Conservation (phyloP, 1,139 yeast genomes). For the Taphrina sp. region DNA sequence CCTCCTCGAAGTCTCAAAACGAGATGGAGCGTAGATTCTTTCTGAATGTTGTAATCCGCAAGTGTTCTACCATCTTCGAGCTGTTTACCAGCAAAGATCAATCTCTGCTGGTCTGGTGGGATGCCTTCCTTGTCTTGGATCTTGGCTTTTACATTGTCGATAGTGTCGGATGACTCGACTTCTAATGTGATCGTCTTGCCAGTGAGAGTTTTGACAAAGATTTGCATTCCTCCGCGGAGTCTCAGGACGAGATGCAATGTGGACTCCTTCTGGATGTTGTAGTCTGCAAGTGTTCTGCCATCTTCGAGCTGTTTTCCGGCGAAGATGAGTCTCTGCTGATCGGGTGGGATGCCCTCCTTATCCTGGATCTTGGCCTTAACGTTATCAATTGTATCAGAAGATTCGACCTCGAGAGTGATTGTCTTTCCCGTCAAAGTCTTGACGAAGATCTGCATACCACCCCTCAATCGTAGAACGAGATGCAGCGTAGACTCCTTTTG, state of each 20-base stretch:
- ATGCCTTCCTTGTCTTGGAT: slow-evolving; percentile 97
- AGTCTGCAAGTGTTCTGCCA: slow-evolving; percentile 94
- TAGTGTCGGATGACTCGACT: slow-evolving; percentile 91
- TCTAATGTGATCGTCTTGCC: slow-evolving; percentile 91
- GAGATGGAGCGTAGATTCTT: slow-evolving; percentile 97
- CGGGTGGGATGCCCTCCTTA: slow-evolving; percentile 94
- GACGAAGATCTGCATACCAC: slow-evolving; percentile 78
- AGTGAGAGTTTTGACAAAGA: slow-evolving; percentile 82
- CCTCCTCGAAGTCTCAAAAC: slow-evolving; percentile 68
- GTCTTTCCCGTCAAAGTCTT: slow-evolving; percentile 99
- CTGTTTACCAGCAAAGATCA: slow-evolving; percentile 99
- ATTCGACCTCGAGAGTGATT: slow-evolving; percentile 90
- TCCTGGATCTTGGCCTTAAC: slow-evolving; percentile 91
- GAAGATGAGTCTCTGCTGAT: slow-evolving; percentile 88
- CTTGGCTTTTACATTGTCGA: slow-evolving; percentile 89
- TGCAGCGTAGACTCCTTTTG: slow-evolving; percentile 87
- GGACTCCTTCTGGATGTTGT: slow-evolving; percentile 99
- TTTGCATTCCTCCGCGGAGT: slow-evolving; percentile 60
- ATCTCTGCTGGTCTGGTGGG: slow-evolving; percentile 99
- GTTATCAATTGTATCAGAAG: slow-evolving; percentile 90
- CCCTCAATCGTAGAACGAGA: slow-evolving; percentile 81
- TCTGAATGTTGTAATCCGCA: slow-evolving; percentile 99
- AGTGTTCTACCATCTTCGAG: slow-evolving; percentile 96
- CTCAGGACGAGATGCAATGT: slow-evolving; percentile 96
- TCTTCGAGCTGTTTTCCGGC: slow-evolving; percentile 94